A percentile compares a stretch with the other conserved stretches of the same genome.
Evolutionary conservation across 257 asterid species (phyloP).

Genomic region (Solanum dulcamara): DNA sequence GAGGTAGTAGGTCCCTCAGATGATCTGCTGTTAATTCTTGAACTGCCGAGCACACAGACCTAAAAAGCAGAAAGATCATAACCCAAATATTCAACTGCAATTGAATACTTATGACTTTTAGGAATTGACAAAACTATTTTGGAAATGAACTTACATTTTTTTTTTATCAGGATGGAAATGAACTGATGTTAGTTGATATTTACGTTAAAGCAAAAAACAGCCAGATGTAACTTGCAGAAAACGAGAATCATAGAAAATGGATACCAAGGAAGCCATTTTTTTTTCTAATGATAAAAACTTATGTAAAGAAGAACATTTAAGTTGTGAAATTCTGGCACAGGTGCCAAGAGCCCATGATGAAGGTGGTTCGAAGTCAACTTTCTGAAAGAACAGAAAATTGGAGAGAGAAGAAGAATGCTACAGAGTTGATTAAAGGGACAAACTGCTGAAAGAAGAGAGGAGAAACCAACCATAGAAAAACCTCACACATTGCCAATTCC

Average conservation of each 20-base stretch:
- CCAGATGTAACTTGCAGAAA: neutral
- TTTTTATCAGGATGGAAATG: neutral
- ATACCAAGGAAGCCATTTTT: neutral
- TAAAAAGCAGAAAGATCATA: conserved; percentile 15
- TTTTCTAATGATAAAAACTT: neutral
- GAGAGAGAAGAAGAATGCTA: neutral
- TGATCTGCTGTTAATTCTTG: conserved; percentile 53
- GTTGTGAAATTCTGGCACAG: neutral
- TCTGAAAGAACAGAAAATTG: neutral
- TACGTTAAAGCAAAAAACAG: neutral
- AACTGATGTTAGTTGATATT: neutral
- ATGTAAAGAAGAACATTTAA: neutral
- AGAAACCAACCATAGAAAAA: neutral
- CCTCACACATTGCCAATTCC: neutral
- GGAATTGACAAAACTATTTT: neutral
- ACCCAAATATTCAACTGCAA: neutral
- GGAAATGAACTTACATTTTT: neutral
- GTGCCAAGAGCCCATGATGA: neutral
- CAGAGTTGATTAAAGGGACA: neutral
- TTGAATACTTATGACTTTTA: neutral
- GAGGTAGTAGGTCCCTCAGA: conserved; percentile 45
- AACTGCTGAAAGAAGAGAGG: neutral
- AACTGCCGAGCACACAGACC: conserved; percentile 60
- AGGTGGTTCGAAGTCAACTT: neutral
- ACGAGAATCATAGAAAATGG: neutral